Evolutionary conservation across 2,329 filamentous ascomycete species (phyloP), one percentile per base, ranked within the genome.

Genomic region (Arthroderma uncinatum): DNA sequence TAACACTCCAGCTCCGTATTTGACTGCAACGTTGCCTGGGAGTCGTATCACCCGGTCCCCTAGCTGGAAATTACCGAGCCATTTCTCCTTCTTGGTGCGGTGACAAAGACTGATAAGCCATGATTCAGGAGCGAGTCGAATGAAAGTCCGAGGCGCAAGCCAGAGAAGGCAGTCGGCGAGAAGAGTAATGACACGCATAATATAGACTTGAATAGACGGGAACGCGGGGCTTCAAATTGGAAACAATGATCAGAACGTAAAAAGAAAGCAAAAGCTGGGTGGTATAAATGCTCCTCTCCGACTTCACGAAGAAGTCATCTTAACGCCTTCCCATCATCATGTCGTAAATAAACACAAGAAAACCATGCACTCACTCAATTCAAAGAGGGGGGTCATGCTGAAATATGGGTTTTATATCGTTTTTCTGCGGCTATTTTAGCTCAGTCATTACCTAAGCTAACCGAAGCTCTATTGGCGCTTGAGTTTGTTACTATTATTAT

Each of bases 1-100:
- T 33, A 40, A 63, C n/a, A 66, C 55, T 4, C 56, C 58, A 16
- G 56, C 37, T 33, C 64, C 63, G 40, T 54, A 61, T 59, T 66
- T 64, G 48, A 60, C 62, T 3, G 56, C 58, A 34, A 64, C 59
- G 14, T 34, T 57, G 33, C 59, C 34, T 7, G 62, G 61, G 25
- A 64, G 37, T 19, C 34, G 21, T 37, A 62, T 7, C 7, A 62
- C 57, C 19, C 39, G 30, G 55, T 58, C 56, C n/a, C 60, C 62
- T 33, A n/a, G 33, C 14, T 57, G 10, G 7, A n/a, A 37, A 33
- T 33, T 16, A 50, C 23, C 23, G 12, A 50, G 23, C 25, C n/a
- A 25, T 25, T 21, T 16, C 14, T 19, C 19, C 12, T 19, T 36
- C 10, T 37, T 25, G n/a, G 48, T 19, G 14, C 53, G 42, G 19